phyloP scores from a whole-genome alignment of 768 basidiomycete genomes.

The Mrakia frigida region DNA sequence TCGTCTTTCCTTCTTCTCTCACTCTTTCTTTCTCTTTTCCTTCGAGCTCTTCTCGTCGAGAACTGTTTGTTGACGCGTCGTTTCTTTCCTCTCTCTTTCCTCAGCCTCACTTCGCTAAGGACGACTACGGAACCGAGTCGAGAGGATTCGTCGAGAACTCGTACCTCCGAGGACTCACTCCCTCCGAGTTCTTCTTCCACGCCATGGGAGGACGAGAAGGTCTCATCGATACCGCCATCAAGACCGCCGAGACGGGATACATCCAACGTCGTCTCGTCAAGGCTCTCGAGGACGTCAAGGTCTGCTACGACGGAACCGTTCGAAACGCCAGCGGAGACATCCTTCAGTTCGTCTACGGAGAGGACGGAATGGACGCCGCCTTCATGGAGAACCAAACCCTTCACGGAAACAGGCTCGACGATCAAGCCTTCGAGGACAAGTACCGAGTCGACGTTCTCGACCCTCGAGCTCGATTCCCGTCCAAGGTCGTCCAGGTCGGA shows the following conservation, averaged over 20 bases:
- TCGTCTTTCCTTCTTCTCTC: neutral
- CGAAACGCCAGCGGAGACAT: conserved; percentile 95
- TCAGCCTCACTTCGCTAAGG: conserved; percentile 89
- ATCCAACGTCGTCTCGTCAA: conserved; percentile 98
- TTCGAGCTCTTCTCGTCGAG: neutral
- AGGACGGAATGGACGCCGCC: conserved; percentile 98
- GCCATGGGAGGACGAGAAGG: conserved; percentile 99
- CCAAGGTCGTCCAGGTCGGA: conserved; percentile 75
- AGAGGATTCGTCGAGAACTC: conserved; percentile 99
- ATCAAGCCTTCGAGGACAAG: conserved; percentile 78
- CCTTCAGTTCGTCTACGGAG: conserved; percentile 93
- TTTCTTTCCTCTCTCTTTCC: neutral
- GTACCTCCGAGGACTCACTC: conserved; percentile 89
- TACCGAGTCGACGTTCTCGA: conserved; percentile 85
- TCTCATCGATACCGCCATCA: conserved; percentile 97
- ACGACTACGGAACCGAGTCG: conserved; percentile 96
- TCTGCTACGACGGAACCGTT: conserved; percentile 96
- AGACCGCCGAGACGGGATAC: conserved; percentile 98
- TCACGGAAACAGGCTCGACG: conserved; percentile 75
- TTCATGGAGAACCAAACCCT: conserved; percentile 94
- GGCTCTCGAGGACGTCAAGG: conserved; percentile 94
- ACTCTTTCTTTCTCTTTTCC: neutral
- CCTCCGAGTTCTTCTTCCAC: conserved; percentile 99
- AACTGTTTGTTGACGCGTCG: neutral
- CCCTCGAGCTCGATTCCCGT: conserved; percentile 63